Evolutionary conservation across 2,329 filamentous ascomycete species (phyloP).

Genomic region (Graphilbum sp.): DNA sequence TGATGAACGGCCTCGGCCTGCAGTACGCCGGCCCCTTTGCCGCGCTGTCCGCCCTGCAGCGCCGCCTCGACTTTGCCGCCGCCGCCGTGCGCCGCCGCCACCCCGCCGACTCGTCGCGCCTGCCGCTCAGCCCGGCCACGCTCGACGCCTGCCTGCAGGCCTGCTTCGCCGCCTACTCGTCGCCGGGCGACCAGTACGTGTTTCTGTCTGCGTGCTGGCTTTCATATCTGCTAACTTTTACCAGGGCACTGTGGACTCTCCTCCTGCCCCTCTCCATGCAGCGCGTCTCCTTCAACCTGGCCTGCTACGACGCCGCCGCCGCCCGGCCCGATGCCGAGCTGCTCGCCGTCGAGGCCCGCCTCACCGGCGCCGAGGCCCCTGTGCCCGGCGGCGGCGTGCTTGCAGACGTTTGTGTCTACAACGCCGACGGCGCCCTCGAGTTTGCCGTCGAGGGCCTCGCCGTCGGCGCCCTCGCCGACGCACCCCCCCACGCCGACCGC

Average conservation of each 20-base stretch:
- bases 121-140: conserved; percentile 10
- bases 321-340: no score
- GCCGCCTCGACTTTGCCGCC: neutral
- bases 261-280: conserved; percentile 22
- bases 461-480: conserved; percentile 16
- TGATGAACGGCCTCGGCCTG: neutral
- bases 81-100: neutral
- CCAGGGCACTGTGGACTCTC: conserved; percentile 23
- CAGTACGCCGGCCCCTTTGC: neutral
- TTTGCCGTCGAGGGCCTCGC: conserved; percentile 18
- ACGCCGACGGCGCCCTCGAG: conserved; percentile 15
- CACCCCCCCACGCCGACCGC: conserved; percentile 15
- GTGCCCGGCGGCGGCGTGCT: conserved; percentile 15
- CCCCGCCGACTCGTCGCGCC: conserved; percentile 5
- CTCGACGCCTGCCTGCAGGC: conserved; percentile 10
- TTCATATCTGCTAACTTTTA: conserved; percentile 13
- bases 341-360: conserved; percentile 16
- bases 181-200: conserved; percentile 1
- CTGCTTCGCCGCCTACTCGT: conserved; percentile 6
- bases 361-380: conserved; percentile 14
- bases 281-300: conserved; percentile 20
- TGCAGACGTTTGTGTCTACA: conserved; percentile 20
- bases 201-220: no score
- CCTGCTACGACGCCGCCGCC: no score
- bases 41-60: neutral